Base-by-base conservation (phyloP, 371 early-diverging fungal genomes). In the Choanephora cucurbitarum region DNA sequence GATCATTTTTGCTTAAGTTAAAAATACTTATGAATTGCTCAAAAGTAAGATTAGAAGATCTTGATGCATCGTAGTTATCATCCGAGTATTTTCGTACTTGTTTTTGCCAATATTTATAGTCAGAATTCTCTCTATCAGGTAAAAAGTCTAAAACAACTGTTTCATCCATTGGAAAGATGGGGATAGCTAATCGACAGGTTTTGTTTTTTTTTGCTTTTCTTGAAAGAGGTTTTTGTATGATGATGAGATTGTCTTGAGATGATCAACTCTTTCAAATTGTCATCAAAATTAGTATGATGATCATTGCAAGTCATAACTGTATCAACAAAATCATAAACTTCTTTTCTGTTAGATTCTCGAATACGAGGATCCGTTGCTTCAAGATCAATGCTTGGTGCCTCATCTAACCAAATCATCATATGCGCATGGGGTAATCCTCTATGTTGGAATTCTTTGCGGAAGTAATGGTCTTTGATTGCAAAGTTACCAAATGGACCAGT, bases 371-470 rank as follows among this genome's bases (percentile, higher is more conserved):
- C 28, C 7, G 28, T 28, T 28, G 7, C 28, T 28, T 28, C 28
- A 28, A 10, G 11, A 21, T 44, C 28, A 28, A 28, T 24, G 8
- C 10, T n/a, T 15, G 47, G 47, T 24, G 47, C 47, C 10, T 47
- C 31, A 10, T 47, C 14, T 7, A 47, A 17, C 47, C 47, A 47
- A 17, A 32, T 32, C 31, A 47, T 14, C 32, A 11, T 31, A 47
- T 47, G 47, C 2, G 28, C 24, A n/a, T 47, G 47, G 10, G 19
- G 44, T 11, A 7, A 28, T n/a, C 57, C 50, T 10, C 50, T 34
- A 13, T 42, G 22, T 15, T 57, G 57, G 23, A 57, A 57, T 28
- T 57, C 57, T 18, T 21, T 44, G 4, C 50, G 28, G 32, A 19
- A 45, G 24, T 44, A 57, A 18, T 28, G 43, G 13, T 57, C 43